These are phyloP conservation scores for Tricholoma saponaceum DNA, from an alignment of 768 basidiomycete genomes.

Conservation along the genomic window DNA sequence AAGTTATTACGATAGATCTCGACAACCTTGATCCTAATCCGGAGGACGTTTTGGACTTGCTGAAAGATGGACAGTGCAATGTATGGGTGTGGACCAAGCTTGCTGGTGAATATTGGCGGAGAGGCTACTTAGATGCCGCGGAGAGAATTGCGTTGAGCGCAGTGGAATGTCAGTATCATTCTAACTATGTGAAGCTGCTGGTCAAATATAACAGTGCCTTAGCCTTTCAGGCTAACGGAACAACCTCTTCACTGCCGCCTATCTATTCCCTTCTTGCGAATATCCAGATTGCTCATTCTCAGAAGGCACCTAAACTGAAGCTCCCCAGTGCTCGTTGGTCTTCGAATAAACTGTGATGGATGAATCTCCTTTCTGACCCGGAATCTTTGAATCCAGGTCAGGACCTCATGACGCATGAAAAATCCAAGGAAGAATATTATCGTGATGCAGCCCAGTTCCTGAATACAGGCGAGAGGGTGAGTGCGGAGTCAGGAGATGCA, in stretches of 20 bases:
- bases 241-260: constrained; percentile 54
- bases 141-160: constrained; percentile 71
- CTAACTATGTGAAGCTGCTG: background rate
- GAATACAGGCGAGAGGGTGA: constrained; percentile 55
- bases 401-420: constrained; percentile 55
- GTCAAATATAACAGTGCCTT: constrained; percentile 11
- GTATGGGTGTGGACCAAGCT: constrained; percentile 78
- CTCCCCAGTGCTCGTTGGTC: constrained; percentile 70
- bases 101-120: constrained; percentile 86
- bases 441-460: constrained; percentile 65
- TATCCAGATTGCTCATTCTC: constrained; percentile 74
- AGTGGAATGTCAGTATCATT: constrained; percentile 45
- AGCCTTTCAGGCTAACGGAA: constrained; percentile 53
- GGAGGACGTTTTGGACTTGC: constrained; percentile 68
- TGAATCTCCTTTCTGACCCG: constrained; percentile 1
- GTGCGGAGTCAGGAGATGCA: constrained; percentile 55
- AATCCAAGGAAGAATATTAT: constrained; percentile 65
- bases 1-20: constrained; percentile 87
- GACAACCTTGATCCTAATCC: constrained; percentile 80
- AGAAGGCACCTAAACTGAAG: constrained; percentile 79
- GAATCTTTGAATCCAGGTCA: constrained; percentile 41
- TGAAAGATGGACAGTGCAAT: constrained; percentile 68
- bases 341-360: constrained; percentile 1
- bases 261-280: constrained; percentile 83
- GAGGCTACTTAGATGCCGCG: constrained; percentile 69